These are phyloP conservation scores for Acanthamoeba triangularis DNA, from an alignment of 208 protist genomes.

Conservation along the genomic window DNA sequence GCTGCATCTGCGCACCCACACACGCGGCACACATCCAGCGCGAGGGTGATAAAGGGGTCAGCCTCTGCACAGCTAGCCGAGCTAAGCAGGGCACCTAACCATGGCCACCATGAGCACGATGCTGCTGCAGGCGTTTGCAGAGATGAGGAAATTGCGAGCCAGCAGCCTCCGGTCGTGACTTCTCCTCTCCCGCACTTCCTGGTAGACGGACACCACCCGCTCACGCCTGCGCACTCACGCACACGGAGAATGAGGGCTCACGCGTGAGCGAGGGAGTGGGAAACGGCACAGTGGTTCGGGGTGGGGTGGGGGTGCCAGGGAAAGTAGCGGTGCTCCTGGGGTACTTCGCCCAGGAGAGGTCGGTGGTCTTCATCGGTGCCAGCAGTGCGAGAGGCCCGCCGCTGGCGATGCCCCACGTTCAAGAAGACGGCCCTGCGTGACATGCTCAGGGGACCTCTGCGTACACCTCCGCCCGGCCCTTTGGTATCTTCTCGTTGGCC, in stretches of 20 bases:
- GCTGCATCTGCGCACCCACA: background rate
- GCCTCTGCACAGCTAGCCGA: background rate
- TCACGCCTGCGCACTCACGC: background rate
- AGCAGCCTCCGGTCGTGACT: background rate
- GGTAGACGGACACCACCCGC: background rate
- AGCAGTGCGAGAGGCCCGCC: no score
- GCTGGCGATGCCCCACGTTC: background rate
- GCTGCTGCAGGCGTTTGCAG: background rate
- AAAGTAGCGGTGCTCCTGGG: background rate
- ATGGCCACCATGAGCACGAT: slow-evolving; percentile 16
- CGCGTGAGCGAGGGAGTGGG: no score
- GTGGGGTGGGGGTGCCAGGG: background rate
- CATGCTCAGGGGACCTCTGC: no score
- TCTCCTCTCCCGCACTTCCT: background rate
- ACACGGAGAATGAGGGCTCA: no score
- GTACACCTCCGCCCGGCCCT: no score
- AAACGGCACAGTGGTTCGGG: no score
- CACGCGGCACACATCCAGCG: background rate
- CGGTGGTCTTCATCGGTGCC: background rate
- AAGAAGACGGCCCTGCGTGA: background rate
- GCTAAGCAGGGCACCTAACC: background rate
- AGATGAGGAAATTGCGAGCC: background rate
- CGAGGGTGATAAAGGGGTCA: background rate
- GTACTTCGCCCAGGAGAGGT: background rate
- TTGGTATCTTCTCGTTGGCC: no score